A percentile compares a stretch with the other conserved stretches of the same genome.
Conservation (phyloP, 2,329 filamentous ascomycete species). For the Pseudofabraea citricarpa region DNA sequence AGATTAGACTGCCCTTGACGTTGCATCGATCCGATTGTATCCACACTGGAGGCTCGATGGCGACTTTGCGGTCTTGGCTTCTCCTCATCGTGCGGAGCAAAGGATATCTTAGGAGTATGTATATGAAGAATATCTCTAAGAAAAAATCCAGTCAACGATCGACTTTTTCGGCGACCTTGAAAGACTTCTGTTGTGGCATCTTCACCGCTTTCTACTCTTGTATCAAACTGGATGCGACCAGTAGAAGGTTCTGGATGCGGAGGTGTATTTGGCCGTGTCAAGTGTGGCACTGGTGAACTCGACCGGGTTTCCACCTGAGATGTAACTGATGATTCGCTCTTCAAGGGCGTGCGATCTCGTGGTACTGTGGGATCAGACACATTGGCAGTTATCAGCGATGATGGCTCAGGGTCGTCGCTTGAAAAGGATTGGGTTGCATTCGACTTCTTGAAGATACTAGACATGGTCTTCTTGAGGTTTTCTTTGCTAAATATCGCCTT, state of each 20-base stretch:
- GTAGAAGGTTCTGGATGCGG: constrained; percentile 42
- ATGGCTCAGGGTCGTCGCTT: constrained; percentile 5
- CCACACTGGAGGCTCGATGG: constrained; percentile 23
- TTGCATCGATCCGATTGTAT: constrained; percentile 13
- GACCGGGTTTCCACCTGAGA: too few relatives aligned
- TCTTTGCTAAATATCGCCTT: constrained; percentile 10
- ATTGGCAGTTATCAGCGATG: constrained; percentile 6
- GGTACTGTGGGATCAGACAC: constrained; percentile 13
- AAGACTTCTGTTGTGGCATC: constrained; percentile 7
- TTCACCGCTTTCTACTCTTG: too few relatives aligned
- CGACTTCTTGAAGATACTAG: constrained; percentile 16
- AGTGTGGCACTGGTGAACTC: constrained; percentile 14
- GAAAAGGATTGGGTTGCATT: constrained; percentile 9
- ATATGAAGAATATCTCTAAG: constrained; percentile 17
- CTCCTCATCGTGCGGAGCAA: constrained; percentile 10
- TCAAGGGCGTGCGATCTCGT: constrained; percentile 12
- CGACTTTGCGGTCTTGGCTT: constrained; percentile 4
- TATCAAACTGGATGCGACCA: constrained; percentile 18
- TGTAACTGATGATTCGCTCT: constrained; percentile 14
- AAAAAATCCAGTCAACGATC: constrained; percentile 23
- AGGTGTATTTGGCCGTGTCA: constrained; percentile 18
- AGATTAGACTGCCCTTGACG: constrained; percentile 23
- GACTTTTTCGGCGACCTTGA: constrained; percentile 39
- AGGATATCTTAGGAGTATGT: constrained; percentile 15
- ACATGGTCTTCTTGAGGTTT: constrained; percentile 12